A percentile compares a stretch with the other conserved stretches of the same genome.
Conservation (phyloP, 2,329 filamentous ascomycete species). For the Aureobasidium leucospermi region DNA sequence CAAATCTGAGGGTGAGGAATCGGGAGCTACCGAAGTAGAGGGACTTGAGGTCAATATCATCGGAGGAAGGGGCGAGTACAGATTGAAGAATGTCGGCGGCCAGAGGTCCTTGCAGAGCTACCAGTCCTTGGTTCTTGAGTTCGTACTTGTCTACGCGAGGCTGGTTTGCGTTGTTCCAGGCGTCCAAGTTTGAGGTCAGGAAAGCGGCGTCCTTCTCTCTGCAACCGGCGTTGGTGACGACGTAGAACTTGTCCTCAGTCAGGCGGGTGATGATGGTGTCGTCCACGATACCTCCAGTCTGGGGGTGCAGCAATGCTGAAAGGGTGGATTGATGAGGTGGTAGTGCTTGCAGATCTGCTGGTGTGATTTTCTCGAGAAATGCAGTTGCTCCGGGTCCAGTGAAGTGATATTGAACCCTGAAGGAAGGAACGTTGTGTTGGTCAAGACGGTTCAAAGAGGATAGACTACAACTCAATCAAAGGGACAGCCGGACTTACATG, state of each 20-base stretch:
- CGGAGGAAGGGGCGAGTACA: constrained; percentile 48
- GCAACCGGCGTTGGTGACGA: constrained; percentile 92
- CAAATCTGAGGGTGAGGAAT: constrained; percentile 57
- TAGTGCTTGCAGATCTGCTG: constrained; percentile 61
- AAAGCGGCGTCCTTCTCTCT: constrained; percentile 81
- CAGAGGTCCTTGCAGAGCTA: constrained; percentile 84
- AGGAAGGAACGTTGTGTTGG: constrained; percentile 14
- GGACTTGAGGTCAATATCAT: constrained; percentile 47
- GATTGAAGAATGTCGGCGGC: constrained; percentile 61
- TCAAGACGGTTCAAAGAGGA: background rate
- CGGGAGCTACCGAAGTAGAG: constrained; percentile 77
- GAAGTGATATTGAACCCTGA: constrained; percentile 71
- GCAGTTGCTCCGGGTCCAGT: constrained; percentile 69
- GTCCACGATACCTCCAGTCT: constrained; percentile 85
- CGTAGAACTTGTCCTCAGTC: constrained; percentile 67
- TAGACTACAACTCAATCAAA: background rate
- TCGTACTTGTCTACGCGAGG: constrained; percentile 32
- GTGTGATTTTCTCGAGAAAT: constrained; percentile 80
- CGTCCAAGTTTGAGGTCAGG: constrained; percentile 60
- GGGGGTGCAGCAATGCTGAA: constrained; percentile 72
- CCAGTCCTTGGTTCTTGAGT: constrained; percentile 60
- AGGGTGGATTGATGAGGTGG: constrained; percentile 65
- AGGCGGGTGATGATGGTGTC: constrained; percentile 85
- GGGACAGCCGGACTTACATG: constrained; percentile 47
- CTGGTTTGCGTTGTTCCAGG: constrained; percentile 45